Percentiles rank a stretch among this genome's conserved stretches.
Evolutionary conservation across 441 rosid species (phyloP).

Genomic region (Euphorbia celastroides): DNA sequence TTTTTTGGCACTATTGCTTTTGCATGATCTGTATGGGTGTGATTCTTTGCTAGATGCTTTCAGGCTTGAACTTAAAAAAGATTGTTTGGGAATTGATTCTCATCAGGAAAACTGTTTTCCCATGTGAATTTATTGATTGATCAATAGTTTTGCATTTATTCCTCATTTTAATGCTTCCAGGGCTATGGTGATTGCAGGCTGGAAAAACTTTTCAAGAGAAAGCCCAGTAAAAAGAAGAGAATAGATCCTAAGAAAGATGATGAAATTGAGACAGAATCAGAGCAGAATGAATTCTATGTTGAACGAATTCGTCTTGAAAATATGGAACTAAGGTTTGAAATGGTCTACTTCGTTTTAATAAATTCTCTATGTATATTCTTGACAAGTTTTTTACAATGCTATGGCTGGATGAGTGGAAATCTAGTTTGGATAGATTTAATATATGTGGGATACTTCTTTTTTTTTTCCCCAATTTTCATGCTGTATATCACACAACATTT

Average conservation of each 20-base stretch:
- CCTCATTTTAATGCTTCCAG: conserved; percentile 16
- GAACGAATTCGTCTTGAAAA: conserved; percentile 89
- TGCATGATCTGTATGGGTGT: neutral
- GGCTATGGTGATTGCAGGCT: conserved; percentile 47
- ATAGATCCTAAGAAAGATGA: conserved; percentile 69
- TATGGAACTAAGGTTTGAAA: conserved; percentile 65
- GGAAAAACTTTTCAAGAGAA: conserved; percentile 50
- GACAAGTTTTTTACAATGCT: neutral
- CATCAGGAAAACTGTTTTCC: neutral
- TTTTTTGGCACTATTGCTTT: conserved; percentile 1
- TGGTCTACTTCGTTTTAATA: neutral
- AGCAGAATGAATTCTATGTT: conserved; percentile 49
- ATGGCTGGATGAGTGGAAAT: neutral
- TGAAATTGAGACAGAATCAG: conserved; percentile 50
- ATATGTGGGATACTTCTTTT: too few species aligned
- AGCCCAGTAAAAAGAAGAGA: conserved; percentile 30
- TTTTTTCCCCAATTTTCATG: neutral
- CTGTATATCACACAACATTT: neutral
- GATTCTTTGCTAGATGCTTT: conserved; percentile 4
- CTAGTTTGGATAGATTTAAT: neutral
- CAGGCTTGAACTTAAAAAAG: neutral
- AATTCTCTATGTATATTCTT: neutral
- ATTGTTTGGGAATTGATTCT: neutral
- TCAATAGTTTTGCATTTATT: conserved; percentile 17
- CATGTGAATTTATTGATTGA: neutral